Evolutionary conservation across 2,329 filamentous ascomycete genomes (phyloP).

Genomic region (Botryotinia narcissicola): DNA sequence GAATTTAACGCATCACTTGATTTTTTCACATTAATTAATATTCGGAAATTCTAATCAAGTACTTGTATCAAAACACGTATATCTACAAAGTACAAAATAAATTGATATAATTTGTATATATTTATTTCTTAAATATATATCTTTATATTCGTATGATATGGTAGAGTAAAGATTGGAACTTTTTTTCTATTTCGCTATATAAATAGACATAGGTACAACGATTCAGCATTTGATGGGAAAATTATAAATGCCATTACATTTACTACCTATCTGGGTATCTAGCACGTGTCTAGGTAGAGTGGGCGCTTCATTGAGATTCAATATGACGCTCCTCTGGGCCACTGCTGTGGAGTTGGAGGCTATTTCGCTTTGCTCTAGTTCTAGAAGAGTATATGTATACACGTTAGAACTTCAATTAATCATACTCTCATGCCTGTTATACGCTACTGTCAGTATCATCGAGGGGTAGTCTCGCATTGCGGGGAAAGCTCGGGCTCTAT

Average conservation of each 20-base stretch:
- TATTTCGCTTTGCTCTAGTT: background rate
- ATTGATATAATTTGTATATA: background rate
- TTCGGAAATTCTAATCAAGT: background rate
- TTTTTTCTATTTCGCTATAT: background rate
- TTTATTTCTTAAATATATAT: background rate
- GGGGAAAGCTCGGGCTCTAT: background rate
- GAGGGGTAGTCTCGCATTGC: conserved; percentile 5
- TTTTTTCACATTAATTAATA: conserved; percentile 4
- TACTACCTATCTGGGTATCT: background rate
- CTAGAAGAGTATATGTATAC: background rate
- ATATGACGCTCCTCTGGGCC: background rate
- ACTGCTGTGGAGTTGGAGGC: background rate
- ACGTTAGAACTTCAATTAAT: background rate
- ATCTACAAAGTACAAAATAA: background rate
- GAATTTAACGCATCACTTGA: conserved; percentile 15
- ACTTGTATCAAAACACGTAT: background rate
- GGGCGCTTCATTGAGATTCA: background rate
- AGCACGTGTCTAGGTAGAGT: background rate
- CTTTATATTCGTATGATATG: background rate
- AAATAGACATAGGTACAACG: background rate
- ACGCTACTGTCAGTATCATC: background rate
- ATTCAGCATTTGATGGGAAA: background rate
- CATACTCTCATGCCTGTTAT: background rate
- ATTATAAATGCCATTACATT: background rate
- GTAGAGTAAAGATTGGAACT: background rate